These are phyloP conservation scores for Stemphylium vesicarium DNA, from an alignment of 2,329 filamentous ascomycete genomes.

Conservation along the genomic window DNA sequence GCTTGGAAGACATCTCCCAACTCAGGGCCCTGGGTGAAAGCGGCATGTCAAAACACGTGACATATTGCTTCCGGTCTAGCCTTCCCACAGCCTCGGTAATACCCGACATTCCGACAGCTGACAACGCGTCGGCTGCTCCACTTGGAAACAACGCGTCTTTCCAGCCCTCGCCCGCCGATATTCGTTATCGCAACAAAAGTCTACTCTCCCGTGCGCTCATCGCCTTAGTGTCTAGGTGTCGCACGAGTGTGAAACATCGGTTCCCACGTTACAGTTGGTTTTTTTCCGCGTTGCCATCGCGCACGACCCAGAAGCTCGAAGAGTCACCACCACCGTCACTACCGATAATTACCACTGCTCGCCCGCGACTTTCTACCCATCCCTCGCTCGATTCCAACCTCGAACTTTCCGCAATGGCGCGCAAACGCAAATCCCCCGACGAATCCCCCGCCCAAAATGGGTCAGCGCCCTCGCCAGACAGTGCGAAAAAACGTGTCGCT, in stretches of 20 bases:
- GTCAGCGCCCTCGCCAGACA: neutral
- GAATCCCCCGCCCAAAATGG: neutral
- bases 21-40: neutral
- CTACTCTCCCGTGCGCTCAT: neutral
- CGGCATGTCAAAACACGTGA: neutral
- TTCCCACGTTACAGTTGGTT: neutral
- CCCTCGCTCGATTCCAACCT: neutral
- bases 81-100: neutral
- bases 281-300: neutral
- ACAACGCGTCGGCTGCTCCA: conserved; percentile 9
- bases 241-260: neutral
- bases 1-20: too few relatives aligned
- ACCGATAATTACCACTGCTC: neutral
- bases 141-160: conserved; percentile 6
- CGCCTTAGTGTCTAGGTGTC: neutral
- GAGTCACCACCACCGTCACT: too few relatives aligned
- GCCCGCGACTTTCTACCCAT: neutral
- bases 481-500: neutral
- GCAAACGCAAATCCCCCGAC: conserved; percentile 8
- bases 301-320: neutral
- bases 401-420: conserved; percentile 6
- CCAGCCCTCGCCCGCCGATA: neutral
- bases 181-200: neutral
- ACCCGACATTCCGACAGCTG: neutral
- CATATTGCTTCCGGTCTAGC: neutral